Evolutionary conservation across 768 basidiomycete genomes (phyloP), one percentile per base, ranked within the genome.

Genomic region (Tremella mesenterica): DNA sequence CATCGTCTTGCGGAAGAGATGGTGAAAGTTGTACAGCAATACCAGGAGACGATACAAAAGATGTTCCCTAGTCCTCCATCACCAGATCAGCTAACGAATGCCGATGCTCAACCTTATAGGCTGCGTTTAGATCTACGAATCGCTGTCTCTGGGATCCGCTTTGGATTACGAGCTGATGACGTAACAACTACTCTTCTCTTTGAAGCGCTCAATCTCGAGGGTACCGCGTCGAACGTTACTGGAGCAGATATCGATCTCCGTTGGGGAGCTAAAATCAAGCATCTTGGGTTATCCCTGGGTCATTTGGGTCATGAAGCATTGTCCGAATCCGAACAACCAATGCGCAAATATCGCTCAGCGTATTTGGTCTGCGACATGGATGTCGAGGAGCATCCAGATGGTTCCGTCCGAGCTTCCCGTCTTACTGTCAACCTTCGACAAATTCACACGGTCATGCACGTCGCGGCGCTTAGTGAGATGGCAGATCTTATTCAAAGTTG

Each of bases 371-470:
- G 95, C 41, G 86, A 93, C 64, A 77, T 87, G 63, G 78, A 80
- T 36, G 74, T 69, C 3, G 59, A 62, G 18, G 65, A 70, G 41
- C 30, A 53, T 23, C 65, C 61, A 9, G 46, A 55, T 18, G 47
- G 58, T 14, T 28, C 48, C 2, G 54, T 45, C 2, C 36, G 50
- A 2, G 38, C 63, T 1, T 60, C 67, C 13, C 62, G 62, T n/a
- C 54, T 77, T 1, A 76, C 81, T 30, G 55, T 90, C 27, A 71
- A 76, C 1, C 73, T 92, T 21, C 81, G 80, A 7, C 87, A 85
- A 71, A 81, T 89, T 2, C 88, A 96, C 64, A 90, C 92, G 1
- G 86, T 93, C 29, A 84, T 95, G 85, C 90, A 91, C 70, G 85
- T 92, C 9, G 88, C 87, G 58, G 92, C 93, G 0, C 84, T 96